Conservation (phyloP, 306 rosid genomes). For the Ziziphus jujuba region DNA sequence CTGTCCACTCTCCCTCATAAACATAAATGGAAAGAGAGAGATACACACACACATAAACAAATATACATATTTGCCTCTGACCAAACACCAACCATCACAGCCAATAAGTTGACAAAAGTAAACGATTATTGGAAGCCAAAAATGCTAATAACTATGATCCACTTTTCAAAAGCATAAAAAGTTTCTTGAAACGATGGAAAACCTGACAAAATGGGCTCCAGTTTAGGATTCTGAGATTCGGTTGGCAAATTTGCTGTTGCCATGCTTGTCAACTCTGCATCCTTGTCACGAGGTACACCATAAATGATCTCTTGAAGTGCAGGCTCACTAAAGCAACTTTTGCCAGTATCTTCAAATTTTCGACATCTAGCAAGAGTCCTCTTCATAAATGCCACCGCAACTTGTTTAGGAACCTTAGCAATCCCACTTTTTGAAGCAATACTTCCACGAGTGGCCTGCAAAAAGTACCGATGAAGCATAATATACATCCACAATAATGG, state of each 20-base stretch:
- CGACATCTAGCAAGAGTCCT: slow-evolving; percentile 71
- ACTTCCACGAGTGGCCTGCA: slow-evolving; percentile 84
- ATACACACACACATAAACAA: too few relatives aligned
- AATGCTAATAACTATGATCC: neutral
- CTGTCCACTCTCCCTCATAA: too few relatives aligned
- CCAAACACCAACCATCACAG: neutral
- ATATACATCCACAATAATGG: neutral
- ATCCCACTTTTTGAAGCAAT: slow-evolving; percentile 65
- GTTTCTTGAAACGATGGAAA: slow-evolving; percentile 10
- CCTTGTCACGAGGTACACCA: slow-evolving; percentile 36
- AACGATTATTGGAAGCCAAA: neutral
- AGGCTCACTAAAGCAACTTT: slow-evolving; percentile 74
- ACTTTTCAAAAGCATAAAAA: neutral
- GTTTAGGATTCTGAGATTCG: slow-evolving; percentile 21
- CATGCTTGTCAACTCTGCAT: slow-evolving; percentile 36
- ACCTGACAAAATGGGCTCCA: slow-evolving; percentile 47
- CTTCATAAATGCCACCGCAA: slow-evolving; percentile 73
- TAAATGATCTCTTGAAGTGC: slow-evolving; percentile 52
- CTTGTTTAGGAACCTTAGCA: slow-evolving; percentile 67
- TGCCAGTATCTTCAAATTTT: slow-evolving; percentile 61
- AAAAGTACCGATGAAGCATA: slow-evolving; percentile 32
- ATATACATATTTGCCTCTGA: too few relatives aligned
- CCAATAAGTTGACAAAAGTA: slow-evolving; percentile 21
- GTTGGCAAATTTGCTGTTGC: slow-evolving; percentile 24
- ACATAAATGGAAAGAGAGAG: too few relatives aligned